These are phyloP conservation scores for Cladorrhinum samala DNA, from an alignment of 495 filamentous ascomycete species.

Conservation along the genomic window DNA sequence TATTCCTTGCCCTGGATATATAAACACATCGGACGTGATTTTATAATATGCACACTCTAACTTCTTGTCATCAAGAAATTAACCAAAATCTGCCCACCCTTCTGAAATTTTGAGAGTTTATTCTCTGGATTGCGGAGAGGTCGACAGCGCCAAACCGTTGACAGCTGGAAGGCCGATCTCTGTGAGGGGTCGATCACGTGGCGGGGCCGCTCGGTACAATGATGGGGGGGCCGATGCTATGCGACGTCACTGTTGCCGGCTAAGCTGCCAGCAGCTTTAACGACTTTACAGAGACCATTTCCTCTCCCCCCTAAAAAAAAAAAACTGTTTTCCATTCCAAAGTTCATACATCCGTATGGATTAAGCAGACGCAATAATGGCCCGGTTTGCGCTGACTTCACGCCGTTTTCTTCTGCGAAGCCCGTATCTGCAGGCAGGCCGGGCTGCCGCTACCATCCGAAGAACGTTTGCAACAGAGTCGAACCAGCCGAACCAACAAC, in stretches of 20 bases:
- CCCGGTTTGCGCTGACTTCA: conserved; percentile 18
- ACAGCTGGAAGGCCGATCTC: neutral
- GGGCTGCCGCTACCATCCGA: conserved; percentile 30
- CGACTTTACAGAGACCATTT: neutral
- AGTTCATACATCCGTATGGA: conserved; percentile 6
- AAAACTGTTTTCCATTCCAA: too few relatives aligned
- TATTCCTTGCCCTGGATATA: too few relatives aligned
- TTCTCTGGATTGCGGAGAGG: too few relatives aligned
- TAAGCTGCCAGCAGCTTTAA: neutral
- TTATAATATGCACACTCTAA: too few relatives aligned
- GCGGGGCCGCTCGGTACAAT: neutral
- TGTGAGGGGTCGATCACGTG: neutral
- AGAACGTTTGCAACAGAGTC: too few relatives aligned
- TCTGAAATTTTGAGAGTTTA: too few relatives aligned
- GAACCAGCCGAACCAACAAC: conserved; percentile 18
- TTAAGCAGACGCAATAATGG: conserved; percentile 17
- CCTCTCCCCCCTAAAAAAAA: neutral
- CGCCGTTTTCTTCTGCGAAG: conserved; percentile 11
- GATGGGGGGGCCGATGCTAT: conserved; percentile 19
- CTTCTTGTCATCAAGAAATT: too few relatives aligned
- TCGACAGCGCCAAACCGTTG: neutral
- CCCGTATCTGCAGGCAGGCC: conserved; percentile 5
- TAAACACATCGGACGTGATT: too few relatives aligned
- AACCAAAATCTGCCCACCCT: too few relatives aligned
- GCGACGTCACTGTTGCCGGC: conserved; percentile 17